Conservation (phyloP, 2,329 filamentous ascomycete genomes). For the Penicillium frequentans region DNA sequence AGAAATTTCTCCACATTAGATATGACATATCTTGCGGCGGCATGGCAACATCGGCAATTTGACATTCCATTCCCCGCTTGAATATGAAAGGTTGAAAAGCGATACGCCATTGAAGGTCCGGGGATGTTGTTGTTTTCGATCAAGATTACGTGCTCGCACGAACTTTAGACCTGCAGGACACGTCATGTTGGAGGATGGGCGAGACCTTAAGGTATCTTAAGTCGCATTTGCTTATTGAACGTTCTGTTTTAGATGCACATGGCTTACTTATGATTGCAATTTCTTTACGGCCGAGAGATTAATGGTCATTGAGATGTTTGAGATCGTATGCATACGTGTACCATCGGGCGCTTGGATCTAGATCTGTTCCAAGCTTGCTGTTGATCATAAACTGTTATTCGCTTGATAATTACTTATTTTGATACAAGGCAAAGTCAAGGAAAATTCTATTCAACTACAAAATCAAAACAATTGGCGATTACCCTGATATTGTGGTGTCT, state of each 20-base stretch:
- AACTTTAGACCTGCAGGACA: slow-evolving; percentile 1
- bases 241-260: neutral
- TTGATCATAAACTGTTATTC: neutral
- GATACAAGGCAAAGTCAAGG: no score
- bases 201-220: neutral
- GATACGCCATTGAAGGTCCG: neutral
- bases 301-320: no score
- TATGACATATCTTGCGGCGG: slow-evolving; percentile 4
- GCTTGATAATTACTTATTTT: neutral
- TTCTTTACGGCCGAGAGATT: slow-evolving; percentile 3
- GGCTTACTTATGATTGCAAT: neutral
- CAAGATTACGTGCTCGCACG: slow-evolving; percentile 36
- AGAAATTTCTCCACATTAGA: neutral
- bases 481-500: no score
- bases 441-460: neutral
- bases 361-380: neutral
- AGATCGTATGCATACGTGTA: no score
- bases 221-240: neutral
- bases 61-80: neutral
- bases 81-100: neutral
- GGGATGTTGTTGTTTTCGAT: slow-evolving; percentile 26
- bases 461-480: no score
- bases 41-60: slow-evolving; percentile 14
- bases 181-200: neutral
- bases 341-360: neutral